phyloP scores from a whole-genome alignment of 2,329 filamentous ascomycete genomes.

The Colletotrichum scovillei region DNA sequence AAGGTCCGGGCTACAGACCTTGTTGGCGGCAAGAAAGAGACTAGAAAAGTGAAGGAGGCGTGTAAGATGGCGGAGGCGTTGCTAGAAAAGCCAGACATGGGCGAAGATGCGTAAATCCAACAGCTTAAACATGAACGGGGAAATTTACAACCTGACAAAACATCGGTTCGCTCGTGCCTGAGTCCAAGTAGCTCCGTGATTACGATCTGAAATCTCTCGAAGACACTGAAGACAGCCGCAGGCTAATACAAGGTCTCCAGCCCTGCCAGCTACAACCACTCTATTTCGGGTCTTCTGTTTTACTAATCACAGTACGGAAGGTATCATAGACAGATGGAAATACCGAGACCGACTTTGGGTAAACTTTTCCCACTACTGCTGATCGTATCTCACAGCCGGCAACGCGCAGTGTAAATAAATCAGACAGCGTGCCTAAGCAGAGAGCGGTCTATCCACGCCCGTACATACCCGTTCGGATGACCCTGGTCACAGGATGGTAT shows the following conservation, averaged over 20 bases:
- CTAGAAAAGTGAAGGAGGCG: slow-evolving; percentile 58
- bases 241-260: neutral
- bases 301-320: neutral
- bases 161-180: neutral
- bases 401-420: neutral
- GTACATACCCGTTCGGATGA: neutral
- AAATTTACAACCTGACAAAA: neutral
- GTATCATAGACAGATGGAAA: neutral
- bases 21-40: slow-evolving; percentile 59
- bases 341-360: neutral
- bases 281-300: neutral
- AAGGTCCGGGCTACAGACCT: slow-evolving; percentile 75
- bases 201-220: neutral
- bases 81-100: slow-evolving; percentile 42
- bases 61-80: slow-evolving; percentile 56
- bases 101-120: neutral
- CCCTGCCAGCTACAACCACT: neutral
- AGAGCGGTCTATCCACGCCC: neutral
- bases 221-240: neutral
- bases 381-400: neutral
- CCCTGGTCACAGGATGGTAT: neutral
- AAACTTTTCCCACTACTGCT: neutral
- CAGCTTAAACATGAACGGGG: neutral
- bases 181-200: neutral
- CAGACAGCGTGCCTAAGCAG: neutral